Base-by-base conservation (phyloP, 1,139 yeast genomes). In the Lodderomyces metapsilosis region DNA sequence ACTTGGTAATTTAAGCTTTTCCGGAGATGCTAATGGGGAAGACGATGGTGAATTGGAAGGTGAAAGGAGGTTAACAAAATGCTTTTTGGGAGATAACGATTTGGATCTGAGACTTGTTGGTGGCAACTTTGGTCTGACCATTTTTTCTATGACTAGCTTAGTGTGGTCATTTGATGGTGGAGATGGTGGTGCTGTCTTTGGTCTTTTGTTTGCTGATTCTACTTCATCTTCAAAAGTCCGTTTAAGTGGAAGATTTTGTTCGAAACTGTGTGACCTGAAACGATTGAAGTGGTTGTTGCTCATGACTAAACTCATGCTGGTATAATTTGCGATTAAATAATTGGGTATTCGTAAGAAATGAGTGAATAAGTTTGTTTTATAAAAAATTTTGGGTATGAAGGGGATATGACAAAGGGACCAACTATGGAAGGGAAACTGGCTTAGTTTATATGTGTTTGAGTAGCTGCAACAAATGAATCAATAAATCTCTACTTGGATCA, bases 171-270 rank as follows among this genome's bases (percentile, higher is more conserved):
- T 50, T 30, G 45, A 57, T n/a, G 74, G 71, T 3, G 71, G 74
- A 16, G 73, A 69, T 8, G 80, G 76, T 23, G 81, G 81, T 3
- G 80, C 80, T 3, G 81, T 75, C 53, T 74, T 62, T 10, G 77
- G 66, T 39, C 78, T 59, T 50, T 76, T 51, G 30, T 32, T 74
- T 35, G 47, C 49, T 8, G 27, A n/a, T 16, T 31, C 20, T 6
- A 42, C 36, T 31, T 49, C 48, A 41, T 60, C 66, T 39, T 63
- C 58, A 42, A 55, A 54, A 5, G 64, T 54, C 41, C 68, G 48
- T 47, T 61, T 60, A 40, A 53, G 58, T 35, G 48, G 48, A 32
- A 39, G 36, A 30, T 30, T 12, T 16, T 49, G 39, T 51, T 56
- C 50, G 63, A 53, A 41, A 66, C 51, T 47, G 60, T 70, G 54